Evolutionary conservation across 768 basidiomycete species (phyloP).

Genomic region (Clitopilus hobsonii): DNA sequence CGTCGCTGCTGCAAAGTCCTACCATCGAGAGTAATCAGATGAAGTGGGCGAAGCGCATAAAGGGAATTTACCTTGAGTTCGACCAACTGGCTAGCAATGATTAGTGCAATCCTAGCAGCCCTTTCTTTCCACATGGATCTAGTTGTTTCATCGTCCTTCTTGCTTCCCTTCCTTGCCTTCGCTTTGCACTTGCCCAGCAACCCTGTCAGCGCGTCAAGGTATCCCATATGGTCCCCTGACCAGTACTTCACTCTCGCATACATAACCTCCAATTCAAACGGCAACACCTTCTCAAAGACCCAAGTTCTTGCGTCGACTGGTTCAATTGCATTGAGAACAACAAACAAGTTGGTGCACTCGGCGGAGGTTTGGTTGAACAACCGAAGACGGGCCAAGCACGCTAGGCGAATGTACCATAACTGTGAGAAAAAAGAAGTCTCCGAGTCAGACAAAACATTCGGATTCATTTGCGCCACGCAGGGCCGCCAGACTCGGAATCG

Average conservation of each 20-base stretch:
- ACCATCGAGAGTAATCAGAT: background rate
- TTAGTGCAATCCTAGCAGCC: conserved; percentile 67
- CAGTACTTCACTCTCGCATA: conserved; percentile 74
- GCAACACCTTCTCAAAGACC: conserved; percentile 56
- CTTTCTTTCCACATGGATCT: conserved; percentile 82
- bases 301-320: conserved; percentile 47
- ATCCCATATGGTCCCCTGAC: conserved; percentile 76
- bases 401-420: conserved; percentile 84
- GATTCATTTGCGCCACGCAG: background rate
- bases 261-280: conserved; percentile 66
- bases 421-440: conserved; percentile 19
- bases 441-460: background rate
- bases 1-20: conserved; percentile 71
- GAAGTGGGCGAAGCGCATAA: background rate
- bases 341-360: conserved; percentile 77
- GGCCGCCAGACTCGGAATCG: background rate
- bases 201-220: conserved; percentile 68
- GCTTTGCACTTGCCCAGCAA: conserved; percentile 58
- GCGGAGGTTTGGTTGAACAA: conserved; percentile 86
- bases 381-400: conserved; percentile 73
- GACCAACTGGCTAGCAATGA: conserved; percentile 75
- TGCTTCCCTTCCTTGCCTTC: conserved; percentile 35
- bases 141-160: conserved; percentile 25
- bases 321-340: conserved; percentile 58
- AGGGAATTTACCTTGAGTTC: conserved; percentile 70